Evolutionary conservation across 2,329 filamentous ascomycete species (phyloP).

Genomic region (Aspergillus piperis): DNA sequence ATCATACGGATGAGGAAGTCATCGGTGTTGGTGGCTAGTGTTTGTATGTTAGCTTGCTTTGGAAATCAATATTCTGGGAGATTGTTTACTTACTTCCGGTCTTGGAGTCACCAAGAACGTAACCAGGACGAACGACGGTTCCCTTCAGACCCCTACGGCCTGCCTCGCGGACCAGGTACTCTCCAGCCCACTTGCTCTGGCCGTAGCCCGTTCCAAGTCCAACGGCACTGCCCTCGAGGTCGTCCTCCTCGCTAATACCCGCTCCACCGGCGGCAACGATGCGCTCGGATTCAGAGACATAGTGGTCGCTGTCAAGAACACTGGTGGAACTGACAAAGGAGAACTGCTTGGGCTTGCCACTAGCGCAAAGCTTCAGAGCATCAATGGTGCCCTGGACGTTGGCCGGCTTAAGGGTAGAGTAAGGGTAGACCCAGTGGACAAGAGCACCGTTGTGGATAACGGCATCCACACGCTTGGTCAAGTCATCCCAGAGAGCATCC

Average conservation of each 20-base stretch:
- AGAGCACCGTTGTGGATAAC: slow-evolving; percentile 80
- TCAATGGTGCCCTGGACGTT: slow-evolving; percentile 85
- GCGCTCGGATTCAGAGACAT: slow-evolving; percentile 69
- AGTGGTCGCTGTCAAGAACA: slow-evolving; percentile 79
- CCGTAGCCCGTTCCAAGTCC: slow-evolving; percentile 87
- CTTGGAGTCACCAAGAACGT: slow-evolving; percentile 72
- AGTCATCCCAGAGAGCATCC: slow-evolving; percentile 62
- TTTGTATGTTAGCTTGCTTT: background rate
- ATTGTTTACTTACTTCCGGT: slow-evolving; percentile 53
- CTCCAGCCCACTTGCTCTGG: slow-evolving; percentile 82
- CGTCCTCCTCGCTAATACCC: slow-evolving; percentile 72
- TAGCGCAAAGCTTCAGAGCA: slow-evolving; percentile 71
- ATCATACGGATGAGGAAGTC: slow-evolving; percentile 86
- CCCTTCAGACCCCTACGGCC: slow-evolving; percentile 74
- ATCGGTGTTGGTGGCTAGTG: slow-evolving; percentile 66
- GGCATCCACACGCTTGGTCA: slow-evolving; percentile 68
- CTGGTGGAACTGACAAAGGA: slow-evolving; percentile 82
- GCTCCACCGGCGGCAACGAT: slow-evolving; percentile 61
- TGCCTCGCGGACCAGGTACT: slow-evolving; percentile 74
- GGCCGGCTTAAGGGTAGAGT: slow-evolving; percentile 67
- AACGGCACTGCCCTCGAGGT: slow-evolving; percentile 72
- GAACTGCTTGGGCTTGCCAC: slow-evolving; percentile 75
- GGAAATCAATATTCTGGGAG: background rate
- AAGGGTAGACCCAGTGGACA: slow-evolving; percentile 78
- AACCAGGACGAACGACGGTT: slow-evolving; percentile 78